Evolutionary conservation across 805 yeast genomes (phyloP).

Genomic region (Grigorovia yakushimaensis): DNA sequence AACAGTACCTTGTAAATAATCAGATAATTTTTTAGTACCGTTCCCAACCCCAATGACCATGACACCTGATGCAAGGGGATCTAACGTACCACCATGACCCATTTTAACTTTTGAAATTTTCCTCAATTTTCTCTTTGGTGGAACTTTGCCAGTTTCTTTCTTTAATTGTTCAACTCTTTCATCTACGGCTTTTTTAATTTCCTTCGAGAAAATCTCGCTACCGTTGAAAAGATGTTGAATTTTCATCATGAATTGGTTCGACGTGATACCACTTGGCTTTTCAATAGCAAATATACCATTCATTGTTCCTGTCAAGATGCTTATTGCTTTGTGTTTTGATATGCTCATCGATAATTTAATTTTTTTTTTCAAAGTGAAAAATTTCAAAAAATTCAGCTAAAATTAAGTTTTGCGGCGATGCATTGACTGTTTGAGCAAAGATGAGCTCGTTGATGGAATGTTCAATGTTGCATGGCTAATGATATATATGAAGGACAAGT

Average conservation of each 20-base stretch:
- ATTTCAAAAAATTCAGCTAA: neutral
- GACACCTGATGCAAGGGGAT: conserved; percentile 93
- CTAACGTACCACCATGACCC: conserved; percentile 98
- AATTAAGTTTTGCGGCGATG: neutral
- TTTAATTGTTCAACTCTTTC: conserved; percentile 35
- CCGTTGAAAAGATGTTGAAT: conserved; percentile 54
- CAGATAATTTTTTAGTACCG: conserved; percentile 76
- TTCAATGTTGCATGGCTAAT: neutral
- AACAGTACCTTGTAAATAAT: conserved; percentile 61
- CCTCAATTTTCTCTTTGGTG: conserved; percentile 42
- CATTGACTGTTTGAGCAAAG: neutral
- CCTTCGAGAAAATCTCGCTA: conserved; percentile 47
- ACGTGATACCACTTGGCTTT: conserved; percentile 79
- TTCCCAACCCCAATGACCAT: conserved; percentile 82
- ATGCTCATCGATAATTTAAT: neutral
- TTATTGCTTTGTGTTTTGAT: neutral
- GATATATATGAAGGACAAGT: neutral
- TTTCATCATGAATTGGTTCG: conserved; percentile 60
- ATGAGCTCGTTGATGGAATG: neutral
- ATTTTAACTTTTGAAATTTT: conserved; percentile 59
- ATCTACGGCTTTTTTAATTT: conserved; percentile 41
- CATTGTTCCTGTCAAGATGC: conserved; percentile 35
- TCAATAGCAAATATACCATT: conserved; percentile 89
- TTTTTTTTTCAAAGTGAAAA: neutral
- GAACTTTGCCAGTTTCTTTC: conserved; percentile 33